These are phyloP conservation scores for Talaromyces wortmannii DNA, from an alignment of 495 filamentous ascomycete species.

Conservation along the genomic window DNA sequence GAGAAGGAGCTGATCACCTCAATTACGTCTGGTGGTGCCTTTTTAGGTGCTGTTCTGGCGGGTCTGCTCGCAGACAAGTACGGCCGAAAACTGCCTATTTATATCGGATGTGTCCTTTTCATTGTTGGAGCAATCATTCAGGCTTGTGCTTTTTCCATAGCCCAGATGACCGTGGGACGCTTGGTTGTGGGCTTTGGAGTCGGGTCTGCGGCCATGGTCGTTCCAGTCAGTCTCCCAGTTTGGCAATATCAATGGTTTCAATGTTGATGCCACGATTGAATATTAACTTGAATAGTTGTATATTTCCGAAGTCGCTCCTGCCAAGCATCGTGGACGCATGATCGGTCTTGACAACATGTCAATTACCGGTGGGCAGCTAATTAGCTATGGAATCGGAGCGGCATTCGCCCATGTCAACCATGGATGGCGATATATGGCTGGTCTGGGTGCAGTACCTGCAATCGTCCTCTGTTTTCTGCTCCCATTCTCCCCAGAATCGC, in stretches of 20 bases:
- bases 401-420: slow-evolving; percentile 37
- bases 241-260: too few relatives aligned
- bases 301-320: slow-evolving; percentile 42
- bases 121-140: slow-evolving; percentile 35
- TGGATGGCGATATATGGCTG: slow-evolving; percentile 47
- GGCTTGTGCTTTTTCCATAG: slow-evolving; percentile 34
- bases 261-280: too few relatives aligned
- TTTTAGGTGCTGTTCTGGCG: slow-evolving; percentile 43
- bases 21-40: slow-evolving; percentile 39
- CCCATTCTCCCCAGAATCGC: slow-evolving; percentile 43
- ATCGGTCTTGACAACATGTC: slow-evolving; percentile 50
- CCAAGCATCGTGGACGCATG: slow-evolving; percentile 45
- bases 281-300: slow-evolving; percentile 11
- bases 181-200: slow-evolving; percentile 47
- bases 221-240: slow-evolving; percentile 9
- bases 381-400: slow-evolving; percentile 45
- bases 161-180: slow-evolving; percentile 42
- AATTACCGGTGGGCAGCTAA: slow-evolving; percentile 45
- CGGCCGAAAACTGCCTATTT: slow-evolving; percentile 42
- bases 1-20: slow-evolving; percentile 44
- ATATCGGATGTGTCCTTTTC: slow-evolving; percentile 40
- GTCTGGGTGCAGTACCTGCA: slow-evolving; percentile 40
- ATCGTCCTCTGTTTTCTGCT: slow-evolving; percentile 34
- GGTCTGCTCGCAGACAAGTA: slow-evolving; percentile 42
- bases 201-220: slow-evolving; percentile 44